Base-by-base conservation (phyloP, 208 protist genomes). In the Giardia duodenalis region DNA sequence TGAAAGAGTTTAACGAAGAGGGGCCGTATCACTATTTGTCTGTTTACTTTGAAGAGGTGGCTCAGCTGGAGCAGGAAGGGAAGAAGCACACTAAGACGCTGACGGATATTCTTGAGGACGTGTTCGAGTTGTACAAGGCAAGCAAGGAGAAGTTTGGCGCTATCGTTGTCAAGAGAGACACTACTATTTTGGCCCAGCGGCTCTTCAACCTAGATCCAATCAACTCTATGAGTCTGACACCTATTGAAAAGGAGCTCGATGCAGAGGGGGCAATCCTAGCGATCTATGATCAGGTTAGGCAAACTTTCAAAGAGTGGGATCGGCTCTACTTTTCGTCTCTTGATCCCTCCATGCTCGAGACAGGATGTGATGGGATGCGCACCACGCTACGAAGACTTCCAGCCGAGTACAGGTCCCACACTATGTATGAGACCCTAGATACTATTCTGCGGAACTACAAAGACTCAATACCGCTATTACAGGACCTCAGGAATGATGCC, bases 401-500 rank as follows among this genome's bases (percentile, higher is more conserved):
- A 46, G 96, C 97, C 93, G 94, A 95, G 42, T 94, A 98, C 39
- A 92, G 96, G 42, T 43, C n/a, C 4, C 46, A 95, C 2, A 44
- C 86, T 46, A 95, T 96, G 43, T 99, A 97, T 93, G 86, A 93
- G 1, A 94, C 95, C 22, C 94, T 99, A 30, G 95, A 98, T 94
- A 96, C 97, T 92, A 93, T 96, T 44, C 96, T 99, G 67, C 67
- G 96, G 57, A 97, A 97, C 94, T 99, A 99, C 93, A 94, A 97
- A 92, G 96, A 96, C 88, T 98, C 97, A 42, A 94, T 99, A 67
- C 97, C 98, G 67, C 95, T 99, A 48, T 94, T 99, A 43, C 93
- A 96, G 67, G 96, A 98, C 93, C 95, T 99, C 44, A 99, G 98
- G 94, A 97, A 95, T 93, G 97, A 98, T 0, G 97, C 97, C n/a